Base-by-base conservation (phyloP, 495 filamentous ascomycete species). In the Oleoguttula mirabilis region DNA sequence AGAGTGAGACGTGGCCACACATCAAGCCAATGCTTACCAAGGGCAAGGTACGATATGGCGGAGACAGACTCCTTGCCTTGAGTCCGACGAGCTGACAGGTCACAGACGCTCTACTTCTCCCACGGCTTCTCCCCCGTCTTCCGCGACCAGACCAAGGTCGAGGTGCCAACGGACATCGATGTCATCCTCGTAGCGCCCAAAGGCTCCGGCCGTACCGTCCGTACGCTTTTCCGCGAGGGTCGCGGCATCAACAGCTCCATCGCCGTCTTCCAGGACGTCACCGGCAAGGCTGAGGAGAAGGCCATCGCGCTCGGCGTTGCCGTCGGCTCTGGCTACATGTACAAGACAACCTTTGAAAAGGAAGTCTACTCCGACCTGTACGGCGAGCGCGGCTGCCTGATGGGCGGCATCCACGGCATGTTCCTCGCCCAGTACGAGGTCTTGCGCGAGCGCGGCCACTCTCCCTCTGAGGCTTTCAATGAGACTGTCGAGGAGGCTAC, bases 341-440 rank as follows among this genome's bases (percentile, higher is more conserved):
- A 98, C 79, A 84, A 96, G 80, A 98, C 92, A 53, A 98, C 90
- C 61, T 98, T 96, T 61, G 79, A 96, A 77, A 96, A 96, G 77
- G 92, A 96, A 73, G 90, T 96, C 62, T 94, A 88, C 81, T 94
- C 86, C 37, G 92, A 96, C 68, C 76, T 98, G 48, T 95, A 96
- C 72, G 92, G 90, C 66, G 90, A 98, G 80, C 88, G 90, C 70
- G 90, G 92, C 62, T 98, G 92, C 75, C 72, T 98, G 55, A 98
- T 96, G 92, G 92, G 90, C 56, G 90, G 92, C 67, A 98, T 98
- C 69, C 92, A 98, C 76, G 90, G 90, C 68, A 96, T 98, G 90
- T 98, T 98, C 82, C 84, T 98, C 54, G 90, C 90, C 46, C 90
- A 98, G 75, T 96, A 98, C 74, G 92, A 98, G 76, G 90, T 96